These are phyloP conservation scores for Gliomastix tumulicola DNA, from an alignment of 2,329 filamentous ascomycete species.

Conservation along the genomic window DNA sequence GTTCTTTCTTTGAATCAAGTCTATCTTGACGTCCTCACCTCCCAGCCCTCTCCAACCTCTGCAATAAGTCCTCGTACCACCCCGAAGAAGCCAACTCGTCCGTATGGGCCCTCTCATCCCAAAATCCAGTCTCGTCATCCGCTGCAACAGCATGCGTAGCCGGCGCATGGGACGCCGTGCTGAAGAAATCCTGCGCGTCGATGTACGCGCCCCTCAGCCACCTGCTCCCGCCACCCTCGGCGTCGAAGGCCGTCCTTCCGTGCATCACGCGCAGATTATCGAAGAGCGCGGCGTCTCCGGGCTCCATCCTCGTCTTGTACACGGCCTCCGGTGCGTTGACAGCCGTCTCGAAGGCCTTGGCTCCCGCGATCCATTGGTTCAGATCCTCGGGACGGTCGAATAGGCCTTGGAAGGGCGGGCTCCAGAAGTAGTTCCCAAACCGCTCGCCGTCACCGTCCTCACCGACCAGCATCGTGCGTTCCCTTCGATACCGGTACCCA, in stretches of 20 bases:
- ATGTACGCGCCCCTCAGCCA: constrained; percentile 88
- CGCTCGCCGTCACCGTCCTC: constrained; percentile 8
- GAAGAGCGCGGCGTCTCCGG: constrained; percentile 90
- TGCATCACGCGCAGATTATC: constrained; percentile 83
- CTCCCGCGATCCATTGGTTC: constrained; percentile 38
- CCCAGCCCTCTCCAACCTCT: too few species aligned
- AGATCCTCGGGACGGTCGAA: constrained; percentile 21
- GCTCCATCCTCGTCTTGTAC: constrained; percentile 65
- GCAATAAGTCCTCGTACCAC: neutral
- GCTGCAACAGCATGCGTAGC: neutral
- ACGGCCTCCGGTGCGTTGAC: constrained; percentile 53
- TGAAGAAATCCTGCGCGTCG: constrained; percentile 40
- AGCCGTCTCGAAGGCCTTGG: constrained; percentile 46
- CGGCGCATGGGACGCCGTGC: constrained; percentile 23
- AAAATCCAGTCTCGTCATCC: too few species aligned
- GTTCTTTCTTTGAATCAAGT: too few species aligned
- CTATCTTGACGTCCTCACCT: too few species aligned
- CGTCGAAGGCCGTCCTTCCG: constrained; percentile 70
- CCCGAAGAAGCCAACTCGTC: neutral
- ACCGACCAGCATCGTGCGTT: neutral
- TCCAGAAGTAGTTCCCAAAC: constrained; percentile 46
- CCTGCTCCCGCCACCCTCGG: constrained; percentile 51
- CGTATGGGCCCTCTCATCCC: too few species aligned
- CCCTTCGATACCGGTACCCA: constrained; percentile 50
- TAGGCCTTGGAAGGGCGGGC: constrained; percentile 70